Conservation (phyloP, 192 early-diverging fungal species). For the Podila verticillata region DNA sequence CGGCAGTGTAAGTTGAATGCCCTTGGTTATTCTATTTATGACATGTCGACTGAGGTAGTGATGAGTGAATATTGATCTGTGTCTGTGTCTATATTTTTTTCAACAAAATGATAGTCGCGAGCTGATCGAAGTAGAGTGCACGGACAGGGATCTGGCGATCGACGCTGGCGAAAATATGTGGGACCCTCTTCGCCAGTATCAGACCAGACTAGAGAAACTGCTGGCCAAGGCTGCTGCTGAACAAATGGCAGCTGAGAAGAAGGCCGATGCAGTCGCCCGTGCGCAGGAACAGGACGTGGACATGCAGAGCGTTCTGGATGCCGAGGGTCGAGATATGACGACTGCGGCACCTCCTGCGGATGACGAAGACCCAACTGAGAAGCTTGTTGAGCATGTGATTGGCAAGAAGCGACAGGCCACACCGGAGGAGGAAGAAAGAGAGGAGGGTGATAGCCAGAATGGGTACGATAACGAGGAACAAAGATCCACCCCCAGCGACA, state of each 20-base stretch:
- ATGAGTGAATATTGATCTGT: neutral
- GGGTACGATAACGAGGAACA: neutral
- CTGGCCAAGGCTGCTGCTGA: slow-evolving; percentile 45
- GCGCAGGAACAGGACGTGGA: neutral
- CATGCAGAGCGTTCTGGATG: neutral
- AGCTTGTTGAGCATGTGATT: neutral
- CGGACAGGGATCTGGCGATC: slow-evolving; percentile 20
- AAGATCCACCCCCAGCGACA: neutral
- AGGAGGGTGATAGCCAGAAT: neutral
- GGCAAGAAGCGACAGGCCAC: slow-evolving; percentile 22
- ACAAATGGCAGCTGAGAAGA: slow-evolving; percentile 17
- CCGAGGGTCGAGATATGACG: neutral
- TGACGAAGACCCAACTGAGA: neutral
- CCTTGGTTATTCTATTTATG: neutral
- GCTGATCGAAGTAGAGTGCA: slow-evolving; percentile 41
- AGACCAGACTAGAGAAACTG: slow-evolving; percentile 52
- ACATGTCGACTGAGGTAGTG: too few species aligned
- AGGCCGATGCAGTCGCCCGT: slow-evolving; percentile 2
- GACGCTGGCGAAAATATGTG: slow-evolving; percentile 40
- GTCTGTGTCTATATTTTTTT: neutral
- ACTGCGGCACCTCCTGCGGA: neutral
- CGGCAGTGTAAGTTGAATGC: slow-evolving; percentile 50
- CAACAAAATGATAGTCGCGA: slow-evolving; percentile 37
- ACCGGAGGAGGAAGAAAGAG: slow-evolving; percentile 6
- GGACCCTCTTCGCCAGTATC: slow-evolving; percentile 54